A percentile compares a stretch with the other conserved stretches of the same genome.
Conservation (phyloP, 192 early-diverging fungal genomes). For the Oehlia diaphana region DNA sequence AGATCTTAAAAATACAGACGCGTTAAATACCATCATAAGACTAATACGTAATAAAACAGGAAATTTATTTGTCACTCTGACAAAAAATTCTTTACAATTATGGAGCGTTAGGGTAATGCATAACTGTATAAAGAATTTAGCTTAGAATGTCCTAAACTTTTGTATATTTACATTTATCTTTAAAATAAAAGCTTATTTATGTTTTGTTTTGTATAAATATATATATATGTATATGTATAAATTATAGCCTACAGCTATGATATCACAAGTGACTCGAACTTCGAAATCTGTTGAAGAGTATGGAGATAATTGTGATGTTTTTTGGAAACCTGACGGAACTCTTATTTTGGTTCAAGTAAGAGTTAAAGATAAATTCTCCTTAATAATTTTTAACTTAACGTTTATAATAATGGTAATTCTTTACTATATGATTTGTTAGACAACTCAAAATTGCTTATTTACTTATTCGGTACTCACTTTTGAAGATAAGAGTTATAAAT, state of each 20-base stretch:
- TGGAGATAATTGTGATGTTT: slow-evolving; percentile 67
- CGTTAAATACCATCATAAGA: slow-evolving; percentile 43
- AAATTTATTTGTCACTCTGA: slow-evolving; percentile 62
- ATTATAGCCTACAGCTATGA: slow-evolving; percentile 62
- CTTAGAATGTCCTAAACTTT: too few relatives aligned
- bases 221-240: neutral
- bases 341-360: slow-evolving; percentile 64
- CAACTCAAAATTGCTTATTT: slow-evolving; percentile 68
- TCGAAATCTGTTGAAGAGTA: slow-evolving; percentile 66
- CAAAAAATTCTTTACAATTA: slow-evolving; percentile 59
- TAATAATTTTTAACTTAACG: neutral
- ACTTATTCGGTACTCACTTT: slow-evolving; percentile 63
- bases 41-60: slow-evolving; percentile 49
- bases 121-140: neutral
- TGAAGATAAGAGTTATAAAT: slow-evolving; percentile 55
- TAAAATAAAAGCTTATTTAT: neutral
- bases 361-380: slow-evolving; percentile 3
- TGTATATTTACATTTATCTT: too few relatives aligned
- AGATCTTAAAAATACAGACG: slow-evolving; percentile 25
- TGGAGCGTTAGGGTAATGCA: slow-evolving; percentile 63
- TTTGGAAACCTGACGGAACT: slow-evolving; percentile 75
- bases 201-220: too few relatives aligned
- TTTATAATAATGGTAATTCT: neutral
- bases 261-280: slow-evolving; percentile 64
- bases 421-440: slow-evolving; percentile 36